Base-by-base conservation (phyloP, 225 moss, liverwort and hornwort genomes). In the Antitrichia curtipendula region DNA sequence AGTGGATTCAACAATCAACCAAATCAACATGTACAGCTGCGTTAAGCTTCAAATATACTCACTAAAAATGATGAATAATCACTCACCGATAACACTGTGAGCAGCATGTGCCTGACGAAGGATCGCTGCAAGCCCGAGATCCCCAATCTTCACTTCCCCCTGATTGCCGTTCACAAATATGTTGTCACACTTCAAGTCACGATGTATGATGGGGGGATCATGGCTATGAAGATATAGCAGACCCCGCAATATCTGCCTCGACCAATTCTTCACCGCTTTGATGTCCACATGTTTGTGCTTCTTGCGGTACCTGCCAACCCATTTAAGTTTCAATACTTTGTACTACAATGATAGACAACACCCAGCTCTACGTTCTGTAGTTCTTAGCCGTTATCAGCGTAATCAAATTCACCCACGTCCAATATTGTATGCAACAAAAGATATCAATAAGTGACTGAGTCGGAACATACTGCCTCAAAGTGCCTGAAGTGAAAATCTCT, bases 61-160 rank as follows among this genome's bases (percentile, higher is more conserved):
- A 69, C 52, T n/a, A 56, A 45, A 50, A 57, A 86, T 32, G 41
- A 38, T 84, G 50, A 31, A 73, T 75, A 59, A 53, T n/a, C 32
- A 87, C 92, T 90, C 86, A 95, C 95, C 98, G 40, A 99, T 97
- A 63, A 99, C 97, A 90, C 95, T 96, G 91, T 99, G 98, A 75
- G 97, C 97, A 41, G 97, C 96, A 87, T 97, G 97, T 81, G 97
- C 98, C 86, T 97, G 97, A 40, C 97, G 95, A 81, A 99, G 92
- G 84, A 99, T 99, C 43, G 97, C 98, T 52, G 98, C 98, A 81
- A 99, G 95, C 27, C 98, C 98, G 52, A 99, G 94, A 92, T 99
- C 97, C 25, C 98, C 98, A 81, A 99, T 99, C 92, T 99, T 99
- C 83, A 99, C 98, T 89, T 99, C 98, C 80, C 98, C 98, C 88